Conservation (phyloP, 805 yeast species). For the Yarrowia divulgata region DNA sequence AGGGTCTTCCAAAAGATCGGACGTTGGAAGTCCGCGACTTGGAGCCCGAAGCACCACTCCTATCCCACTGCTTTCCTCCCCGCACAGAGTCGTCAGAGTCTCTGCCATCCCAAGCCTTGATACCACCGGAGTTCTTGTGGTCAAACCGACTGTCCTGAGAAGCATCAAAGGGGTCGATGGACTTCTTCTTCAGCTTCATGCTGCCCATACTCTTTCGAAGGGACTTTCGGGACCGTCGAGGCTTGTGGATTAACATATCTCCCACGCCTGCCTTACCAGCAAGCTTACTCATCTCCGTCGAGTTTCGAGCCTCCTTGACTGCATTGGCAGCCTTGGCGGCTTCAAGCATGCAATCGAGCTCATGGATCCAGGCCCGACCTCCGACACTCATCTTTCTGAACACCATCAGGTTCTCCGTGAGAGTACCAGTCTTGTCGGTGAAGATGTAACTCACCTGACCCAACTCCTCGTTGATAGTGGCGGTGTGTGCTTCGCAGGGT, state of each 20-base stretch:
- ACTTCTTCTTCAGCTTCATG: conserved; percentile 36
- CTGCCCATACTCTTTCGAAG: conserved; percentile 26
- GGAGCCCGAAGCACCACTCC: conserved; percentile 12
- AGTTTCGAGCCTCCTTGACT: conserved; percentile 38
- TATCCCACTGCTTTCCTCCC: conserved; percentile 13
- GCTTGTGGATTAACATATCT: conserved; percentile 37
- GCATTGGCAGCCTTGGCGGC: conserved; percentile 46
- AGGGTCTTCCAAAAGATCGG: conserved; percentile 20
- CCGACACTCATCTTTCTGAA: conserved; percentile 87
- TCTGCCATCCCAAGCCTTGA: conserved; percentile 24
- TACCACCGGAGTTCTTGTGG: conserved; percentile 9
- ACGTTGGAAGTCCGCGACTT: conserved; percentile 10
- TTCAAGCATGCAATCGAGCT: conserved; percentile 58
- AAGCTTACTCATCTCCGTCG: conserved; percentile 18
- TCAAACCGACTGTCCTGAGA: conserved; percentile 27
- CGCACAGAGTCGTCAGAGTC: not conserved
- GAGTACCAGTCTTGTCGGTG: conserved; percentile 96
- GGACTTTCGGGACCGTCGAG: conserved; percentile 32
- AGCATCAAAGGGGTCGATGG: conserved; percentile 24
- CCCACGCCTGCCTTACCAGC: conserved; percentile 35
- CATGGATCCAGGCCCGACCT: conserved; percentile 91
- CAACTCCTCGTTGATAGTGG: conserved; percentile 92
- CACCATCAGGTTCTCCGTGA: conserved; percentile 93
- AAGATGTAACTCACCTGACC: conserved; percentile 96
- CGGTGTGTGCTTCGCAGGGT: conserved; percentile 93